These are phyloP conservation scores for Selenicereus undatus DNA, from an alignment of 148 eudicot species.

Conservation along the genomic window DNA sequence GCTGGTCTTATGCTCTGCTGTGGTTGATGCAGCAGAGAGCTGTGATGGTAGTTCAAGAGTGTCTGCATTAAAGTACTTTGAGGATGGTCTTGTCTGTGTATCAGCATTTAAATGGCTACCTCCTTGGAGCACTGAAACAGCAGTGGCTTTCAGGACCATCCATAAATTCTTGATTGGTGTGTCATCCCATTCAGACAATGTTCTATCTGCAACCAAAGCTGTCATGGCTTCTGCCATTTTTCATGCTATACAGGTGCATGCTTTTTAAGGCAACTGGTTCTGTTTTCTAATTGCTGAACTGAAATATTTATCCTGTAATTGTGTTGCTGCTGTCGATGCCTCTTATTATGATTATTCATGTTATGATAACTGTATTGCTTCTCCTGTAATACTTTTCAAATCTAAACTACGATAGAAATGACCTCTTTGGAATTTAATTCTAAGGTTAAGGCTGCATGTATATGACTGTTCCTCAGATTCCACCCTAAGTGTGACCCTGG, in stretches of 20 bases:
- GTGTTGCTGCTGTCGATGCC: not conserved
- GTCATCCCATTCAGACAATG: conserved; percentile 52
- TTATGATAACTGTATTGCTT: not conserved
- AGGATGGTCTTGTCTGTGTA: conserved; percentile 66
- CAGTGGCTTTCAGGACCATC: conserved; percentile 71
- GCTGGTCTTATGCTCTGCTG: conserved; percentile 57
- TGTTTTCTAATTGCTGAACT: conserved; percentile 4
- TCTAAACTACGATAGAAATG: not conserved
- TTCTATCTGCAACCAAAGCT: conserved; percentile 38
- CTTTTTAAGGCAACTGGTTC: not conserved
- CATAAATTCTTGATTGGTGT: conserved; percentile 76
- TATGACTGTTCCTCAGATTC: too few species aligned
- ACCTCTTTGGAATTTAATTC: not conserved
- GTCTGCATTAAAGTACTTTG: conserved; percentile 43
- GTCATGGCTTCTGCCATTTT: conserved; percentile 63
- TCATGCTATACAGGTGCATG: conserved; percentile 57
- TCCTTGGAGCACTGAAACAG: conserved; percentile 94
- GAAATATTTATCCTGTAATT: not conserved
- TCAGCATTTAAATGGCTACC: conserved; percentile 87
- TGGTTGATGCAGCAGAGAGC: conserved; percentile 26
- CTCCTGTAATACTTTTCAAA: not conserved
- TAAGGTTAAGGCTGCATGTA: not conserved
- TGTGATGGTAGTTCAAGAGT: conserved; percentile 22
- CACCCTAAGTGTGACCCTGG: not conserved
- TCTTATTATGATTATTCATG: not conserved